Evolutionary conservation across 2,329 filamentous ascomycete genomes (phyloP).

Genomic region (Aspergillus candidus): DNA sequence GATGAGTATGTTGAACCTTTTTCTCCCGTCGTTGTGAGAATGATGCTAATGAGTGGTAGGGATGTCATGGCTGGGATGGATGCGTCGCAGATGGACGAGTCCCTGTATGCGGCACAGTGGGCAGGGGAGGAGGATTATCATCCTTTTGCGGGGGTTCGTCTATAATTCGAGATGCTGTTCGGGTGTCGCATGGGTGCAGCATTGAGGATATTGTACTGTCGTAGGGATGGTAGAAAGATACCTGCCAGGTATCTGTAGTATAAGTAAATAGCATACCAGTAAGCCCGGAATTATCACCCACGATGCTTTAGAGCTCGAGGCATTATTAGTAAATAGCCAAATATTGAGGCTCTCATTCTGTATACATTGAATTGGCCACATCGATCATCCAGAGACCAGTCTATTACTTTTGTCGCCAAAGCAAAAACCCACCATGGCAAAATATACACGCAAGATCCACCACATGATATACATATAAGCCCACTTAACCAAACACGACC

Average conservation of each 20-base stretch:
- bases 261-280: no score
- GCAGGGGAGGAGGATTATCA: constrained; percentile 25
- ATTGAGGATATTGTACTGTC: not conserved
- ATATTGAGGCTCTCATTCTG: no score
- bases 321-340: no score
- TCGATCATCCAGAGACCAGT: no score
- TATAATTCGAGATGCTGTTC: constrained; percentile 4
- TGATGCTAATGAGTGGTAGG: constrained; percentile 4
- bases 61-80: constrained; percentile 46
- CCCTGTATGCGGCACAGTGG: constrained; percentile 36
- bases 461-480: not conserved
- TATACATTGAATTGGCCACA: no score
- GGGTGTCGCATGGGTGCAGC: not conserved
- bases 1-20: constrained; percentile 42
- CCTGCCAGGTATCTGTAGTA: no score
- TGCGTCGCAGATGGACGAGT: constrained; percentile 47
- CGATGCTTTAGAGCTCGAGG: no score
- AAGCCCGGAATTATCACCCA: no score
- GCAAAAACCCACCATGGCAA: not conserved
- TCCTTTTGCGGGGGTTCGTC: constrained; percentile 10
- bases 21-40: not conserved
- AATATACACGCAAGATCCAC: constrained; percentile 1
- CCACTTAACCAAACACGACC: constrained; percentile 59
- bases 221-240: no score
- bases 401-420: no score